A percentile compares a stretch with the other conserved stretches of the same genome.
phyloP scores from a whole-genome alignment of 2,329 filamentous ascomycete genomes.

The Paecilomyces niveus region DNA sequence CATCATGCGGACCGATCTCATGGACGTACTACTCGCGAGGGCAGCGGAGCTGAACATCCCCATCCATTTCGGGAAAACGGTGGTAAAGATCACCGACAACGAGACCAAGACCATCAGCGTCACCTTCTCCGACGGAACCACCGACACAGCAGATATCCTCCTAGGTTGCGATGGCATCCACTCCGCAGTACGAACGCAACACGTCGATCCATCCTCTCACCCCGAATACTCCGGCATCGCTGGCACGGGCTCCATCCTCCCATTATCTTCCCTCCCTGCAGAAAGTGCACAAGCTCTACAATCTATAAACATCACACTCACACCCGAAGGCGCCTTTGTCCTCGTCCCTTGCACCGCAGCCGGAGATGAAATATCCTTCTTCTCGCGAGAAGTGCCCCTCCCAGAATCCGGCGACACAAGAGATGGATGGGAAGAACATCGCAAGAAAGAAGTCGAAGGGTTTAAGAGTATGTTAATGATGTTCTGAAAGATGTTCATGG shows the following conservation, averaged over 20 bases:
- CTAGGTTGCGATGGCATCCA: slow-evolving; percentile 37
- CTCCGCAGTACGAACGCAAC: slow-evolving; percentile 24
- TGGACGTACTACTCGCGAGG: slow-evolving; percentile 16
- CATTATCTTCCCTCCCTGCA: neutral
- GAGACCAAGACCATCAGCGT: slow-evolving; percentile 1
- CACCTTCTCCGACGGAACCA: neutral
- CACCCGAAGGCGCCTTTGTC: slow-evolving; percentile 16
- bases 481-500: slow-evolving; percentile 7
- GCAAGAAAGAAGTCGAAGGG: slow-evolving; percentile 15
- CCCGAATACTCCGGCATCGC: slow-evolving; percentile 29
- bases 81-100: slow-evolving; percentile 13
- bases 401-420: slow-evolving; percentile 11
- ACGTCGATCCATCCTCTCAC: slow-evolving; percentile 18
- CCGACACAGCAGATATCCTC: slow-evolving; percentile 3
- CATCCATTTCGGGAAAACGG: slow-evolving; percentile 15
- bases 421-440: slow-evolving; percentile 23
- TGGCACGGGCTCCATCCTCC: slow-evolving; percentile 10
- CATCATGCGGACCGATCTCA: slow-evolving; percentile 19
- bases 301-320: slow-evolving; percentile 8
- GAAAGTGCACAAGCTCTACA: slow-evolving; percentile 2
- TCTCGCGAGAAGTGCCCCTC: slow-evolving; percentile 17
- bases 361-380: slow-evolving; percentile 21
- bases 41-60: slow-evolving; percentile 12
- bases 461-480: slow-evolving; percentile 16
- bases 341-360: slow-evolving; percentile 15